Evolutionary conservation across 2,329 filamentous ascomycete genomes (phyloP).

Genomic region (Arthrobotrys iridis): DNA sequence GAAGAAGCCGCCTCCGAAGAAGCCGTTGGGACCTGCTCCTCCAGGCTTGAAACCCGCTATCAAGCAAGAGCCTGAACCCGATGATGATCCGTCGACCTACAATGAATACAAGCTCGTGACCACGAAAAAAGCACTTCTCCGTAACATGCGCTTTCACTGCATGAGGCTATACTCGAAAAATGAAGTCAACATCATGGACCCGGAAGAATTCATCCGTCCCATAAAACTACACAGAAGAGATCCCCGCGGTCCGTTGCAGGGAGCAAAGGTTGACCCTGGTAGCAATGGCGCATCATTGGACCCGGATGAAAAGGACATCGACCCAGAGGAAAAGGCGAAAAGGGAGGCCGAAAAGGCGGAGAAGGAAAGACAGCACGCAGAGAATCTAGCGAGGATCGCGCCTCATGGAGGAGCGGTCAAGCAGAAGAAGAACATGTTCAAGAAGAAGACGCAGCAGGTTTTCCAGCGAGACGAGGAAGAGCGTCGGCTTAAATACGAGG

Average conservation of each 20-base stretch:
- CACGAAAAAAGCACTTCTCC: slow-evolving; percentile 80
- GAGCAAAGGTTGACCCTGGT: slow-evolving; percentile 72
- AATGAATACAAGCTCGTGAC: slow-evolving; percentile 77
- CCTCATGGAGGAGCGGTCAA: slow-evolving; percentile 76
- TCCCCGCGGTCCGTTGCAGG: slow-evolving; percentile 74
- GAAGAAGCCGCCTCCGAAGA: slow-evolving; percentile 39
- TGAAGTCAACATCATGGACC: slow-evolving; percentile 75
- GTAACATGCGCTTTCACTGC: slow-evolving; percentile 84
- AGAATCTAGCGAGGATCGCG: slow-evolving; percentile 91
- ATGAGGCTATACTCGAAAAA: slow-evolving; percentile 79
- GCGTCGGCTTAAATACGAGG: slow-evolving; percentile 89
- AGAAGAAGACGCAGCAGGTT: slow-evolving; percentile 87
- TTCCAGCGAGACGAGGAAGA: slow-evolving; percentile 79
- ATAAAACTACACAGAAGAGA: slow-evolving; percentile 90
- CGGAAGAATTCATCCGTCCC: slow-evolving; percentile 84
- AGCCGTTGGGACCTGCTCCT: slow-evolving; percentile 30
- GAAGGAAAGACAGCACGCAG: slow-evolving; percentile 83
- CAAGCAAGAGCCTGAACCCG: slow-evolving; percentile 32
- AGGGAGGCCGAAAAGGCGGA: slow-evolving; percentile 74
- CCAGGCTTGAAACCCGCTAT: slow-evolving; percentile 1
- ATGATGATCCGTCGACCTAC: slow-evolving; percentile 49
- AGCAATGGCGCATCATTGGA: slow-evolving; percentile 60
- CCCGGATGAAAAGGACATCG: slow-evolving; percentile 68
- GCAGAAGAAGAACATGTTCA: slow-evolving; percentile 72
- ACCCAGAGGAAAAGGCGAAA: slow-evolving; percentile 73